Evolutionary conservation across 2,329 filamentous ascomycete genomes (phyloP), one percentile per base, ranked within the genome.

Genomic region (Colletotrichum sp.): DNA sequence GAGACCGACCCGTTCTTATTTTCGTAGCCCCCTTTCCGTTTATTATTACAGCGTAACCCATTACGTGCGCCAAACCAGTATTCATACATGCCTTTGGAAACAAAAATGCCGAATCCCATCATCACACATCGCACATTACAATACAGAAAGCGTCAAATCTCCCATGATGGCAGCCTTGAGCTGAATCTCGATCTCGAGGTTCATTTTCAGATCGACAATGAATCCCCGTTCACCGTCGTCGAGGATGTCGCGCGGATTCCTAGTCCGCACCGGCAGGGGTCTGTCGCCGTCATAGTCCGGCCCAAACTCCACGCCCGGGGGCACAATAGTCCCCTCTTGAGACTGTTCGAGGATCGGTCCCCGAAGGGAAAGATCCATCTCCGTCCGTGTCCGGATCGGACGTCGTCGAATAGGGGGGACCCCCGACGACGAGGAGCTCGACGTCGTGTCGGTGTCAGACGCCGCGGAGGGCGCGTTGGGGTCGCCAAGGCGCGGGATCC

Each of bases 141-240:
- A 39, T 3, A 76, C 64, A 30, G 74, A 76, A 49, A 76, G 34
- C 7, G 74, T 76, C 70, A 76, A 52, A 34, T 76, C 74, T 10
- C 74, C 74, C 64, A 69, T 73, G 3, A 76, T 71, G 39, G 65
- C 71, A 9, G 74, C 74, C 34, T 69, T 76, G 44, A 76, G 71
- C 5, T 76, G 26, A 9, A 76, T 65, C 44, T 76, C 74, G n/a
- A 76, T 65, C 21, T 69, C 39, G 12, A 76, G 26, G 21, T 76
- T 76, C 44, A 76, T 32, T 49, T 65, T 76, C 32, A 76, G 30
- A 16, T 76, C 70, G 24, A 76, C 70, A 21, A 76, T 76, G n/a
- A 76, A 76, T 16, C 74, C 74, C 65, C 70, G 64, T 24, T 76
- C 74, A 26, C 74, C 74, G 6, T 76, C 70, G 26, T 76, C 49